phyloP scores from a whole-genome alignment of 2,329 filamentous ascomycete genomes.

The Metarhizium sp. region DNA sequence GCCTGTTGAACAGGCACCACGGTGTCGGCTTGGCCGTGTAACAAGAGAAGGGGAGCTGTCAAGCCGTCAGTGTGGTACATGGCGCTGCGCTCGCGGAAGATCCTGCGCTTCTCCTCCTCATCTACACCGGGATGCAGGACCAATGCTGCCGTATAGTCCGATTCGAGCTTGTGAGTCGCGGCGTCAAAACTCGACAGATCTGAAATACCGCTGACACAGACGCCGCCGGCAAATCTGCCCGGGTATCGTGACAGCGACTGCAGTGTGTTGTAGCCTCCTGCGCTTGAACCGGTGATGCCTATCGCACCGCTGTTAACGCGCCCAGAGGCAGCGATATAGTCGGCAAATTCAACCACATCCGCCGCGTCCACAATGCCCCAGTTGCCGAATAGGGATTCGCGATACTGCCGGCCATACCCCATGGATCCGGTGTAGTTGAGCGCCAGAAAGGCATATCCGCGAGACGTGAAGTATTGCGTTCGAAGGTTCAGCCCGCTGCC shows the following conservation, averaged over 20 bases:
- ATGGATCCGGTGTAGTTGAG: slow-evolving; percentile 45
- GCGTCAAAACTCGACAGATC: slow-evolving; percentile 35
- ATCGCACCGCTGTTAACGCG: slow-evolving; percentile 27
- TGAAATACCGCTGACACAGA: slow-evolving; percentile 41
- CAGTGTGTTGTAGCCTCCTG: slow-evolving; percentile 45
- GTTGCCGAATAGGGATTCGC: slow-evolving; percentile 35
- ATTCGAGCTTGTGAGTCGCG: slow-evolving; percentile 48
- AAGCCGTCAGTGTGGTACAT: slow-evolving; percentile 38
- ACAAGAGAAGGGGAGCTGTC: slow-evolving; percentile 39
- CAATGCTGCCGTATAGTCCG: slow-evolving; percentile 37
- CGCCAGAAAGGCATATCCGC: slow-evolving; percentile 40
- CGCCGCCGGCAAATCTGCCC: slow-evolving; percentile 36
- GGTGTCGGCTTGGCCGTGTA: slow-evolving; percentile 46
- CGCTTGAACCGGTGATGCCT: slow-evolving; percentile 40
- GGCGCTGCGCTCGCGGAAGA: slow-evolving; percentile 38
- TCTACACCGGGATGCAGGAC: slow-evolving; percentile 25
- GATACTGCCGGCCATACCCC: slow-evolving; percentile 40
- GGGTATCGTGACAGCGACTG: slow-evolving; percentile 37
- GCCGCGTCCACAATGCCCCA: slow-evolving; percentile 43
- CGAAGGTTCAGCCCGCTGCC: slow-evolving; percentile 33
- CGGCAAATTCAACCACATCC: slow-evolving; percentile 37
- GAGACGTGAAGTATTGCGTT: slow-evolving; percentile 43
- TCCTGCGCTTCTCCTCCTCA: slow-evolving; percentile 27
- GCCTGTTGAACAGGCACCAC: slow-evolving; percentile 51
- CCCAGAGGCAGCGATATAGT: slow-evolving; percentile 27